Conservation (phyloP, 2,329 filamentous ascomycete genomes). For the Aspergillus pseudotamarii region DNA sequence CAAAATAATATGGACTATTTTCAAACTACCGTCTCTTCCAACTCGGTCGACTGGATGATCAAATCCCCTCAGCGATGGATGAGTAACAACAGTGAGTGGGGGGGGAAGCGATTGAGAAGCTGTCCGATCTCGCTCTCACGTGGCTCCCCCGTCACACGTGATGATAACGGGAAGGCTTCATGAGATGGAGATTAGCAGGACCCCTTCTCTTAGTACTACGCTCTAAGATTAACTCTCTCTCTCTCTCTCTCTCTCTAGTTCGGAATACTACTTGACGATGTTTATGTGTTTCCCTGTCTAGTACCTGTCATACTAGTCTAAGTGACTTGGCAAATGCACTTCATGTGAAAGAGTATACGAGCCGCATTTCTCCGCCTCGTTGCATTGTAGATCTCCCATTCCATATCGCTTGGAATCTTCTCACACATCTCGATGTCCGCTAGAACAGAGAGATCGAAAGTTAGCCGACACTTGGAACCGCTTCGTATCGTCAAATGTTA, state of each 20-base stretch:
- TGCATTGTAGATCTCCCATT: background rate
- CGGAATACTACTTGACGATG: too few species aligned
- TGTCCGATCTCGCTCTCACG: constrained; percentile 29
- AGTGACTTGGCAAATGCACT: background rate
- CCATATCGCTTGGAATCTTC: background rate
- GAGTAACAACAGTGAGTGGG: constrained; percentile 16
- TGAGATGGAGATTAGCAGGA: too few species aligned
- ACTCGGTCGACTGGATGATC: background rate
- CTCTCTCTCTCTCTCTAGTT: too few species aligned
- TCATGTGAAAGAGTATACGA: background rate
- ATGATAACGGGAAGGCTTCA: constrained; percentile 1
- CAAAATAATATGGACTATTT: background rate
- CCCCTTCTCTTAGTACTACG: too few species aligned
- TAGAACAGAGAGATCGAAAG: background rate
- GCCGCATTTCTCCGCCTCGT: background rate
- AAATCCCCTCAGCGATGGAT: constrained; percentile 11
- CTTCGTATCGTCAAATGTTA: background rate
- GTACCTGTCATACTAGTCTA: too few species aligned
- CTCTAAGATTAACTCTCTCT: too few species aligned
- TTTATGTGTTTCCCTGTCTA: too few species aligned
- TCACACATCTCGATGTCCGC: background rate
- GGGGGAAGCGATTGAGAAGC: constrained; percentile 11
- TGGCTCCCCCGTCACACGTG: constrained; percentile 14
- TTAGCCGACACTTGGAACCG: background rate
- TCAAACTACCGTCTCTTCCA: background rate